phyloP scores from a whole-genome alignment of 805 yeast genomes.

The Starmerella asiatica region DNA sequence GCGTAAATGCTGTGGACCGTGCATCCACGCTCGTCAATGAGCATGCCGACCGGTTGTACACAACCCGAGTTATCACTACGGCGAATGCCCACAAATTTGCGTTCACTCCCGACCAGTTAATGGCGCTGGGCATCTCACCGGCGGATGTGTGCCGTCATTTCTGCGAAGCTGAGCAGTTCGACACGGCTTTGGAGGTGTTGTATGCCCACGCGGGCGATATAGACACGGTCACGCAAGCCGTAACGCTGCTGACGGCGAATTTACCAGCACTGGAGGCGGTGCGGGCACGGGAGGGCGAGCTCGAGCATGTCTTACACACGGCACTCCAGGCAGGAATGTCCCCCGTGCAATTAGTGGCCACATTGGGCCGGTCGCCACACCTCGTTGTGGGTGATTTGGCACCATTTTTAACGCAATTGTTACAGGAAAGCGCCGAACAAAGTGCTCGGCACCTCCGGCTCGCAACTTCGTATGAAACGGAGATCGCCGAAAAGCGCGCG shows the following conservation, averaged over 20 bases:
- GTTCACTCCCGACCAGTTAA: conserved; percentile 14
- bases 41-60: conserved; percentile 40
- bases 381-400: conserved; percentile 62
- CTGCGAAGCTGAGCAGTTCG: conserved; percentile 44
- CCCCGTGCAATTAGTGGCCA: conserved; percentile 64
- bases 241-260: conserved; percentile 4
- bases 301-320: background rate
- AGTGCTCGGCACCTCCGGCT: conserved; percentile 56
- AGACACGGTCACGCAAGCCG: conserved; percentile 24
- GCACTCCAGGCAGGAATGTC: conserved; percentile 34
- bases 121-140: conserved; percentile 32
- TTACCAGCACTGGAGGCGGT: conserved; percentile 4
- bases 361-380: conserved; percentile 46
- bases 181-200: conserved; percentile 43
- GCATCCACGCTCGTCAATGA: conserved; percentile 42
- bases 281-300: background rate
- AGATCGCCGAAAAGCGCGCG: conserved; percentile 42
- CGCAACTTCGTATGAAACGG: conserved; percentile 52
- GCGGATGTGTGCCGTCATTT: conserved; percentile 55
- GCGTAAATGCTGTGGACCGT: conserved; percentile 40
- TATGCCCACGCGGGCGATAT: conserved; percentile 45
- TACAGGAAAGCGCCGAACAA: conserved; percentile 47
- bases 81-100: conserved; percentile 21
- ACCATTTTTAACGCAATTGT: conserved; percentile 48
- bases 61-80: conserved; percentile 34